These are phyloP conservation scores for Hypoxylon fragiforme DNA, from an alignment of 495 filamentous ascomycete genomes.

Conservation along the genomic window DNA sequence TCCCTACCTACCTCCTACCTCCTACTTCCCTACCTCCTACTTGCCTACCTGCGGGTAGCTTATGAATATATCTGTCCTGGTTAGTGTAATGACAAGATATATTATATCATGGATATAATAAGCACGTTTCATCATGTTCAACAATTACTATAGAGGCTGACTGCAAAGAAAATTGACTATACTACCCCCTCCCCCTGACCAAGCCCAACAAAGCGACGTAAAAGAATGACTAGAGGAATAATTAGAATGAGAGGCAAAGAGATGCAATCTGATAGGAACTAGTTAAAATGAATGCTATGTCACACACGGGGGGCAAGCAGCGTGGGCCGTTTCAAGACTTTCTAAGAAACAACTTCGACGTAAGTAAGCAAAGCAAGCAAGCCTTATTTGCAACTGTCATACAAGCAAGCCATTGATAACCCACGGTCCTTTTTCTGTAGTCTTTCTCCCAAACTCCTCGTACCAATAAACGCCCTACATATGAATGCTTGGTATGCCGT, in stretches of 20 bases:
- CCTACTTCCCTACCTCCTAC: too few relatives aligned
- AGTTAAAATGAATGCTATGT: conserved; percentile 32
- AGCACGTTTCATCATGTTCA: too few relatives aligned
- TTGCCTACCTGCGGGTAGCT: too few relatives aligned
- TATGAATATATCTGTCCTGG: too few relatives aligned
- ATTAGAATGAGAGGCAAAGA: background rate
- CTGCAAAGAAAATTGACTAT: too few relatives aligned
- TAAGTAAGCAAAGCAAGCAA: conserved; percentile 1
- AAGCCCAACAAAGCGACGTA: too few relatives aligned
- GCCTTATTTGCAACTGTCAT: too few relatives aligned
- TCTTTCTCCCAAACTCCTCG: conserved; percentile 19
- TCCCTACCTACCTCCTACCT: background rate
- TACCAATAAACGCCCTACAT: conserved; percentile 32
- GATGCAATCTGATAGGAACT: conserved; percentile 16
- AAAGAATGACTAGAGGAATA: too few relatives aligned
- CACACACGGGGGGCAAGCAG: conserved; percentile 13
- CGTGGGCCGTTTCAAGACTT: conserved; percentile 22
- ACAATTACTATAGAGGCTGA: too few relatives aligned
- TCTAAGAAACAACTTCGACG: conserved; percentile 17
- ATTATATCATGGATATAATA: too few relatives aligned
- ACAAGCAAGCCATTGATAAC: conserved; percentile 25
- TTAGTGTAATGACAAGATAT: too few relatives aligned
- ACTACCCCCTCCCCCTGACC: too few relatives aligned
- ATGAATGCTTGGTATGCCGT: conserved; percentile 34
- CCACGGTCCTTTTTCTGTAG: conserved; percentile 20